These are phyloP conservation scores for Backusella tuberculispora DNA, from an alignment of 192 early-diverging fungal species.

Conservation along the genomic window DNA sequence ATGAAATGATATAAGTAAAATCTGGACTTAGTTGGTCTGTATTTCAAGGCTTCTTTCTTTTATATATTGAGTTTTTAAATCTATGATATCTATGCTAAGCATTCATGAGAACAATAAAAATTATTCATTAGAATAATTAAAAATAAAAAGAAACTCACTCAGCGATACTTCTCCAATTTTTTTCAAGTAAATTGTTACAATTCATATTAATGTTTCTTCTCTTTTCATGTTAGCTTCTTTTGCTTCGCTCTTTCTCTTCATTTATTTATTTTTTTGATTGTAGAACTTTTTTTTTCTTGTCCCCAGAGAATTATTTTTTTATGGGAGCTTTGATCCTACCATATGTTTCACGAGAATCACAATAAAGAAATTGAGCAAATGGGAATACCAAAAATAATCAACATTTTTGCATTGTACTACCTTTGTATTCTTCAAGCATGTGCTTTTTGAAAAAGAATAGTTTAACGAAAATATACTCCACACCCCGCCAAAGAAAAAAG, in stretches of 20 bases:
- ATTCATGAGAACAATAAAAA: background rate
- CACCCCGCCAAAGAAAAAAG: background rate
- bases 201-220: background rate
- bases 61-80: background rate
- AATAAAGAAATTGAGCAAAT: constrained; percentile 17
- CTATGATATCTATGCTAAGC: background rate
- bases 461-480: constrained; percentile 7
- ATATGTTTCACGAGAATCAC: background rate
- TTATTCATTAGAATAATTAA: background rate
- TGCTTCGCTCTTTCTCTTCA: background rate
- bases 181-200: background rate
- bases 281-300: background rate
- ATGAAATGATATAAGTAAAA: background rate
- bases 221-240: background rate
- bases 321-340: constrained; percentile 2
- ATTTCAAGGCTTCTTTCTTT: background rate
- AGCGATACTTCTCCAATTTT: too few relatives aligned
- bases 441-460: constrained; percentile 14
- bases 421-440: constrained; percentile 5
- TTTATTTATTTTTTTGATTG: background rate
- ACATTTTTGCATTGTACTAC: constrained; percentile 6
- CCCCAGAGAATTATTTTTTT: background rate
- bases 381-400: constrained; percentile 7
- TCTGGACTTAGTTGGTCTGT: background rate
- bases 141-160: background rate